Percentiles rank a stretch among this genome's conserved stretches.
These are phyloP conservation scores for Penicillium malachiteum DNA, from an alignment of 495 filamentous ascomycete genomes.

Conservation along the genomic window DNA sequence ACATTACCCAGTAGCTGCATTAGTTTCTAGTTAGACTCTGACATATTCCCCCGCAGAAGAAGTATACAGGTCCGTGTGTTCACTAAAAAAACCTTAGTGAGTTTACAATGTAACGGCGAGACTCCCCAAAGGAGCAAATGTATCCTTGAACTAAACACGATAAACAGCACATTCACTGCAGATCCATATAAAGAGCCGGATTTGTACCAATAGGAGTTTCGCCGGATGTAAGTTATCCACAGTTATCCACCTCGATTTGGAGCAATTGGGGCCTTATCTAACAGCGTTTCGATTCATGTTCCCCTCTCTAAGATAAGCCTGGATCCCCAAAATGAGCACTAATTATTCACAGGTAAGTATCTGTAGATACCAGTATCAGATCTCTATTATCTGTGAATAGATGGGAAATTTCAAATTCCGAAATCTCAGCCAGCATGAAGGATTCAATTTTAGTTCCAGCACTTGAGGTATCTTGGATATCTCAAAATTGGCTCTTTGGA, in stretches of 20 bases:
- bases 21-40: background rate
- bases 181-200: conserved; percentile 5
- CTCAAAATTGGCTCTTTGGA: too few species aligned
- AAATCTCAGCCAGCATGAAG: too few species aligned
- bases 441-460: too few species aligned
- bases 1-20: background rate
- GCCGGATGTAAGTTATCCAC: background rate
- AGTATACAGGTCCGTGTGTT: conserved; percentile 8
- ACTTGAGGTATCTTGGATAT: too few species aligned
- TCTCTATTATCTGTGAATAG: too few species aligned
- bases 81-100: background rate
- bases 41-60: background rate
- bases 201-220: conserved; percentile 8
- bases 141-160: conserved; percentile 10
- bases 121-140: conserved; percentile 21
- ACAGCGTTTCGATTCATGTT: background rate
- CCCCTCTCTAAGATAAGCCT: too few species aligned
- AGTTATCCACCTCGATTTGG: background rate
- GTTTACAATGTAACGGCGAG: conserved; percentile 13
- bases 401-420: too few species aligned
- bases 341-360: too few species aligned
- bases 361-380: too few species aligned
- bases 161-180: background rate
- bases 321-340: too few species aligned
- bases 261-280: background rate